A percentile compares a stretch with the other conserved stretches of the same genome.
These are phyloP conservation scores for Ilyonectria robusta DNA, from an alignment of 2,329 filamentous ascomycete species.

Conservation along the genomic window DNA sequence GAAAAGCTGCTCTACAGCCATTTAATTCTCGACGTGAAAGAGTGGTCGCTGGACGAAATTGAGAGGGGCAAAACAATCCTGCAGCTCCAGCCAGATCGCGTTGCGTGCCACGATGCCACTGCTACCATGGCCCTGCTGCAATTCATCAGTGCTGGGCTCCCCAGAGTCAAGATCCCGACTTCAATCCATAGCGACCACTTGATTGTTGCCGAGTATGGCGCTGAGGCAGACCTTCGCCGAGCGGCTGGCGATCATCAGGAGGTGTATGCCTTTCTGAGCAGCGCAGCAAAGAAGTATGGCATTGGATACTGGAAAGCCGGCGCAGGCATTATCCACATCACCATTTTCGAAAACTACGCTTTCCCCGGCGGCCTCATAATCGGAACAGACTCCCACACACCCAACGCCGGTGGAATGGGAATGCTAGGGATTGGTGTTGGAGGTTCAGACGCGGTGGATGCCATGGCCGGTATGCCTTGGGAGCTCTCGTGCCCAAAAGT, in stretches of 20 bases:
- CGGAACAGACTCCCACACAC: constrained; percentile 55
- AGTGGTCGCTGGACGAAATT: constrained; percentile 48
- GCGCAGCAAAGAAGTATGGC: constrained; percentile 60
- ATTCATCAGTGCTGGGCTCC: constrained; percentile 58
- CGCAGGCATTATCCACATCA: constrained; percentile 56
- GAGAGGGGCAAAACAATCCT: constrained; percentile 55
- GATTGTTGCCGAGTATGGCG: constrained; percentile 44
- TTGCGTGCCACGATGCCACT: constrained; percentile 60
- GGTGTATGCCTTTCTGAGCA: constrained; percentile 56
- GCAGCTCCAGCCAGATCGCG: constrained; percentile 54
- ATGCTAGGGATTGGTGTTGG: constrained; percentile 59
- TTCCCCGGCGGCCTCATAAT: constrained; percentile 54
- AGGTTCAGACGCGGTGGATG: constrained; percentile 63
- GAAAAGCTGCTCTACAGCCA: constrained; percentile 59
- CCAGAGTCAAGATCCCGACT: constrained; percentile 54
- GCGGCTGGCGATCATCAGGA: constrained; percentile 41
- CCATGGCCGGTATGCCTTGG: constrained; percentile 53
- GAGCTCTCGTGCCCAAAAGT: constrained; percentile 52
- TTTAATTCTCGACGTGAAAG: constrained; percentile 46
- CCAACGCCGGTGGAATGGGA: constrained; percentile 54
- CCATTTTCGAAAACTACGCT: constrained; percentile 58
- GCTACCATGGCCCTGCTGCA: constrained; percentile 59
- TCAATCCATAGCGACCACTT: constrained; percentile 59
- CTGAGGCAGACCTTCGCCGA: constrained; percentile 17
- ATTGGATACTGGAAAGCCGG: constrained; percentile 58